Evolutionary conservation across 352 stramenopile genomes (phyloP).

Genomic region (Phytophthora tentaculata): DNA sequence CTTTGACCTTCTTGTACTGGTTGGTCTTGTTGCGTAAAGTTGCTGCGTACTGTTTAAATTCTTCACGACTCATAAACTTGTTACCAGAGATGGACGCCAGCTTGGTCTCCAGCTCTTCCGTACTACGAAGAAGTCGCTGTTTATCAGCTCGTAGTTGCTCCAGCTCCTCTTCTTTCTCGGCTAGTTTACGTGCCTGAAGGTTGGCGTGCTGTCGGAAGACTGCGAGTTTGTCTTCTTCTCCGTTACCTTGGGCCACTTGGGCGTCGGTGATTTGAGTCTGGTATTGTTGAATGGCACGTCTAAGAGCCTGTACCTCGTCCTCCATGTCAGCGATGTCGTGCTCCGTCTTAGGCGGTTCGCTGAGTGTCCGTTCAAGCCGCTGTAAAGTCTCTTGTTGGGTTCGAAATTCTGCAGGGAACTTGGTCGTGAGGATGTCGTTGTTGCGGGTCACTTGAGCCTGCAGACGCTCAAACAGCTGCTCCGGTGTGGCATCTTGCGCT

Average conservation of each 20-base stretch:
- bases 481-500: conserved; percentile 75
- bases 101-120: conserved; percentile 78
- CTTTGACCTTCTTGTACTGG: conserved; percentile 92
- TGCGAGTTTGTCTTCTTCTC: conserved; percentile 88
- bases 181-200: conserved; percentile 88
- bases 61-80: conserved; percentile 88
- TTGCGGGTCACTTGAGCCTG: conserved; percentile 80
- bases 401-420: conserved; percentile 83
- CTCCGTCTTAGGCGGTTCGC: conserved; percentile 83
- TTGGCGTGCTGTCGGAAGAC: conserved; percentile 92
- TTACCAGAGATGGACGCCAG: conserved; percentile 50
- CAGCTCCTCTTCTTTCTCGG: conserved; percentile 90
- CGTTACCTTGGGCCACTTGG: conserved; percentile 43
- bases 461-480: conserved; percentile 90
- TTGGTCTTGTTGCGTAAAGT: conserved; percentile 92
- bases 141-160: conserved; percentile 73
- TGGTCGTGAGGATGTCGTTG: conserved; percentile 65
- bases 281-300: conserved; percentile 68
- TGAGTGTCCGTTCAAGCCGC: conserved; percentile 72
- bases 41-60: conserved; percentile 91
- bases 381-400: conserved; percentile 79
- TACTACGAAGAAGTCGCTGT: conserved; percentile 59
- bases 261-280: conserved; percentile 79
- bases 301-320: conserved; percentile 74
- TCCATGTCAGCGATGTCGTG: conserved; percentile 90